Base-by-base conservation (phyloP, 805 yeast genomes). In the Millerago galiae region DNA sequence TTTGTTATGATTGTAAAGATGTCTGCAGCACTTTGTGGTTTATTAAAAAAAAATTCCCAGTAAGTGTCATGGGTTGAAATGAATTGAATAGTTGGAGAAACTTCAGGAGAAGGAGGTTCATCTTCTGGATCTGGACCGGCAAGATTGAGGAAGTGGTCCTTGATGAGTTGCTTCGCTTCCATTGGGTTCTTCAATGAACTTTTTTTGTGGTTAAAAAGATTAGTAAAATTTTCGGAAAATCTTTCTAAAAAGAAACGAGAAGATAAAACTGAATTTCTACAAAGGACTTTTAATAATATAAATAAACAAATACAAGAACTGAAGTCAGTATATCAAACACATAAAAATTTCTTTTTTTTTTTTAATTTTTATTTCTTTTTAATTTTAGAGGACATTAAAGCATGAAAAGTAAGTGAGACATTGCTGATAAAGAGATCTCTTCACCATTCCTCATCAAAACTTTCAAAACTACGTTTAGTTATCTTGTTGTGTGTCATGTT, bases 1-100 rank as follows among this genome's bases (percentile, higher is more conserved):
- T 73, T 66, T 0, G 84, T 68, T 11, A 88, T 58, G 3, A 80
- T 55, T 6, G 75, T 71, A 58, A 72, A 80, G 12, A 85, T 63
- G 39, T 83, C 91, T 36, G 67, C 65, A 14, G 79, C 72, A 7
- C 69, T 58, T 8, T 65, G 68, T 0, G 86, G 83, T 9, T 62
- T 58, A 5, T 61, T 57, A 74, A 80, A 71, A 53, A 72, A 69
- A 52, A 67, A 41, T 35, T 53, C 52, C 80, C 81, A 73, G 49
- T 65, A 67, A 1, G 55, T 54, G 45, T 65, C 72, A 28, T 60
- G 21, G 11, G 38, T 35, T n/a, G 42, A 36, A 13, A 44, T 41
- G 25, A 35, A 41, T 8, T 40, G 42, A 6, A 24, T 27, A 1
- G 14, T 26, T 2, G 26, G 9, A 16, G 15, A 8, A 15, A 35